Evolutionary conservation across 768 basidiomycete species (phyloP).

Genomic region (Calocera viscosa): DNA sequence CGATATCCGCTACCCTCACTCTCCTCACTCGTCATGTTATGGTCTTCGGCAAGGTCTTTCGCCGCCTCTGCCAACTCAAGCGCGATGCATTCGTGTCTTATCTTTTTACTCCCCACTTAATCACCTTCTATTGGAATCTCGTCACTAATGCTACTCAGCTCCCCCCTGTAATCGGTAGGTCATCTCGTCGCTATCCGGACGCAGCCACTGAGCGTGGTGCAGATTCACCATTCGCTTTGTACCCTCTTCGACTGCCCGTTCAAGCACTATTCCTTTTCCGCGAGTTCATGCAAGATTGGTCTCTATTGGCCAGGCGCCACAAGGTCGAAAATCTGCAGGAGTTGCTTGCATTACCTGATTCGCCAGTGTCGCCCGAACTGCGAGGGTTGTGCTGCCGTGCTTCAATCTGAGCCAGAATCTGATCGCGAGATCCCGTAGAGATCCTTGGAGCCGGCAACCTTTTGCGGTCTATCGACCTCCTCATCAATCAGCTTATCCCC

Average conservation of each 20-base stretch:
- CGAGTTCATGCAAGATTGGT: slow-evolving; percentile 29
- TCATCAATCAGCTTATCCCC: slow-evolving; percentile 77
- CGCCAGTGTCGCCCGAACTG: not conserved
- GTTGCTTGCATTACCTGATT: slow-evolving; percentile 12
- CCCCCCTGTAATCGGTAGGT: not conserved
- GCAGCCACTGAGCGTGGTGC: not conserved
- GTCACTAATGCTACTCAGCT: not conserved
- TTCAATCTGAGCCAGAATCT: not conserved
- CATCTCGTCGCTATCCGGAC: not conserved
- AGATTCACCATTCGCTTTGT: slow-evolving; percentile 55
- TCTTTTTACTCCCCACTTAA: not conserved
- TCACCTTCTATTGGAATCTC: slow-evolving; percentile 5
- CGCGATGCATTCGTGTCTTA: not conserved
- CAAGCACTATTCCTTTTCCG: slow-evolving; percentile 80
- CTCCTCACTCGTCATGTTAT: slow-evolving; percentile 55
- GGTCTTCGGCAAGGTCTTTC: slow-evolving; percentile 68
- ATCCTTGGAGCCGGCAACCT: not conserved
- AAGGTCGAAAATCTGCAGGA: slow-evolving; percentile 1
- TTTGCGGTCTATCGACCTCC: slow-evolving; percentile 43
- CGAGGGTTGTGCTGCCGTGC: not conserved
- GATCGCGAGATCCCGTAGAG: not conserved
- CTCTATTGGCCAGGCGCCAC: not conserved
- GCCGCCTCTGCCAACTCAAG: slow-evolving; percentile 46
- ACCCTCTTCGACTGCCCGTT: slow-evolving; percentile 64
- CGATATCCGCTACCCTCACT: slow-evolving; percentile 37